These are phyloP conservation scores for Chamaecrista fasciculata DNA, from an alignment of 306 rosid genomes.

Conservation along the genomic window DNA sequence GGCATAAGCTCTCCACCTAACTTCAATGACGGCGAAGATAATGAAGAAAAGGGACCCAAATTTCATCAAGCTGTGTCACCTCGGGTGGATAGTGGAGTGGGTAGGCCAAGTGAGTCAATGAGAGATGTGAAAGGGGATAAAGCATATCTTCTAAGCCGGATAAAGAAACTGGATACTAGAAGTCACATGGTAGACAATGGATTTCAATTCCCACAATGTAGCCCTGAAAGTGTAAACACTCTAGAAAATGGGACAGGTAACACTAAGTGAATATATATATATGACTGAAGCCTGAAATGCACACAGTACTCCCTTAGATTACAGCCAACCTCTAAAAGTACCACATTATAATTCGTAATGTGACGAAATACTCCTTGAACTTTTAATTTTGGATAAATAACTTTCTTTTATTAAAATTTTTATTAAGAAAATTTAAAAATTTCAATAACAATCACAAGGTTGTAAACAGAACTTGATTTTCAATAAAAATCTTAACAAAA, in stretches of 20 bases:
- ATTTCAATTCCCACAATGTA: slow-evolving; percentile 25
- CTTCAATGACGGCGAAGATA: slow-evolving; percentile 29
- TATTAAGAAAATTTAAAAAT: no score
- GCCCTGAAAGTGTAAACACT: slow-evolving; percentile 28
- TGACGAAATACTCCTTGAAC: no score
- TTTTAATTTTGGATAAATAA: no score
- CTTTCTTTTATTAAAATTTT: no score
- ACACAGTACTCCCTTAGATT: no score
- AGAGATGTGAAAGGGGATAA: slow-evolving; percentile 53
- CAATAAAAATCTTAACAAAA: no score
- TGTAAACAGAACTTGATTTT: no score
- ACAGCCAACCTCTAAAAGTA: no score
- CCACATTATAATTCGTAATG: no score
- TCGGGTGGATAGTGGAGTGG: slow-evolving; percentile 32
- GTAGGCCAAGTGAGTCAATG: slow-evolving; percentile 26
- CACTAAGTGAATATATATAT: not conserved
- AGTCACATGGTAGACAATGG: slow-evolving; percentile 37
- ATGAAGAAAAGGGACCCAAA: slow-evolving; percentile 27
- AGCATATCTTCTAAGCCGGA: slow-evolving; percentile 49
- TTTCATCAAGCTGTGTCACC: slow-evolving; percentile 33
- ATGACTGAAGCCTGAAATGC: no score
- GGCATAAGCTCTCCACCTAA: slow-evolving; percentile 30
- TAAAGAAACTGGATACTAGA: slow-evolving; percentile 48
- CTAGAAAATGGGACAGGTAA: slow-evolving; percentile 54
- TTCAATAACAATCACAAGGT: no score